Conservation (phyloP, 225 moss, liverwort and hornwort genomes). For the Pseudoscleropodium purum region DNA sequence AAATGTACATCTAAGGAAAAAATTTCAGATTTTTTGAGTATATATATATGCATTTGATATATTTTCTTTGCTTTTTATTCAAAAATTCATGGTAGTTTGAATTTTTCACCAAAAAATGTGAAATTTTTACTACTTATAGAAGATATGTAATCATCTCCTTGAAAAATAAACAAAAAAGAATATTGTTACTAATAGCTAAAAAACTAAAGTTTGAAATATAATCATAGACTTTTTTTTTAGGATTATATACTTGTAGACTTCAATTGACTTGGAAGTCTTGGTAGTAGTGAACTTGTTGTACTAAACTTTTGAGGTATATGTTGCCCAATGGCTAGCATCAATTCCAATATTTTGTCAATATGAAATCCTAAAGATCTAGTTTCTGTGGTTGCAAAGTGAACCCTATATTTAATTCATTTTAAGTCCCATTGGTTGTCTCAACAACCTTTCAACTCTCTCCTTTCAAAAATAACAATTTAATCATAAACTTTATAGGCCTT, state of each 20-base stretch:
- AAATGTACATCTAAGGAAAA: not conserved
- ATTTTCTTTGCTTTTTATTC: not conserved
- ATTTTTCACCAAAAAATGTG: not conserved
- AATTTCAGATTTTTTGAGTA: not conserved
- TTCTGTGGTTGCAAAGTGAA: too few relatives aligned
- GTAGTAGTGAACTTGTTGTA: too few relatives aligned
- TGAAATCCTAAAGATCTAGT: too few relatives aligned
- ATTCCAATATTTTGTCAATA: too few relatives aligned
- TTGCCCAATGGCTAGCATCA: not conserved
- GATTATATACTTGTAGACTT: rapidly evolving
- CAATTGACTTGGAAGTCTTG: not conserved
- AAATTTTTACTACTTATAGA: not conserved
- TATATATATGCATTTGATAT: not conserved
- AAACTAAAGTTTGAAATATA: not conserved
- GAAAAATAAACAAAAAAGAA: not conserved
- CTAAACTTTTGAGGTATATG: too few relatives aligned
- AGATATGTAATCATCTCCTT: not conserved
- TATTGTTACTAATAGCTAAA: not conserved
- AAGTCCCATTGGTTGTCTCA: too few relatives aligned
- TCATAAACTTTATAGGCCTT: too few relatives aligned
- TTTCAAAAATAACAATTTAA: too few relatives aligned
- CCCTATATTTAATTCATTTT: too few relatives aligned
- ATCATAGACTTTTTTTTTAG: not conserved
- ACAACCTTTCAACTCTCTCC: too few relatives aligned
- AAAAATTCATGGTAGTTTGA: too few relatives aligned